A percentile compares a stretch with the other conserved stretches of the same genome.
Conservation (phyloP, 805 yeast species). For the Huiozyma sinensis region DNA sequence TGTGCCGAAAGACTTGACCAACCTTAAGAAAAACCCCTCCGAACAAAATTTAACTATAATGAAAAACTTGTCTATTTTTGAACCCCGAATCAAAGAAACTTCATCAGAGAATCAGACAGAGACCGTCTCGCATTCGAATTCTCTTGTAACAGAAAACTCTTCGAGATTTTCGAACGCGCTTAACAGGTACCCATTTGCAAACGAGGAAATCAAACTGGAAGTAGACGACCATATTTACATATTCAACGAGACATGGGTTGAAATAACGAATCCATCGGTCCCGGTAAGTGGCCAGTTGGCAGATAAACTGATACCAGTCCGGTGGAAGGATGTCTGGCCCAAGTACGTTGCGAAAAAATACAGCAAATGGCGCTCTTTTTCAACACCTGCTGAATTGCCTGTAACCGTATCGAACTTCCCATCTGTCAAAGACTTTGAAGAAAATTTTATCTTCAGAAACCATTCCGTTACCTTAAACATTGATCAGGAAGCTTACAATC, state of each 20-base stretch:
- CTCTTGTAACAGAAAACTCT: conserved; percentile 7
- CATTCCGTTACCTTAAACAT: conserved; percentile 63
- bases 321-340: conserved; percentile 91
- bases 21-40: background rate
- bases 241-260: conserved; percentile 39
- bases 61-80: conserved; percentile 7
- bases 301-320: conserved; percentile 53
- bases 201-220: conserved; percentile 3
- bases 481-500: conserved; percentile 39
- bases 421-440: conserved; percentile 50
- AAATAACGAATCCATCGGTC: conserved; percentile 67
- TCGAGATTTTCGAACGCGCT: conserved; percentile 4
- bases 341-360: conserved; percentile 50
- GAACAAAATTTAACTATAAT: conserved; percentile 5
- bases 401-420: conserved; percentile 74
- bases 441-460: conserved; percentile 68
- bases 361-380: conserved; percentile 87
- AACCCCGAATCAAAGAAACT: background rate
- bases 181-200: conserved; percentile 1
- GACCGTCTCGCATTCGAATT: conserved; percentile 5
- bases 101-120: conserved; percentile 1
- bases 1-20: background rate
- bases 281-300: conserved; percentile 45
- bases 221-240: conserved; percentile 1
- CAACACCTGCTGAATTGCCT: conserved; percentile 91